These are phyloP conservation scores for Cryphonectria parasitica DNA, from an alignment of 2,329 filamentous ascomycete species.

Conservation along the genomic window DNA sequence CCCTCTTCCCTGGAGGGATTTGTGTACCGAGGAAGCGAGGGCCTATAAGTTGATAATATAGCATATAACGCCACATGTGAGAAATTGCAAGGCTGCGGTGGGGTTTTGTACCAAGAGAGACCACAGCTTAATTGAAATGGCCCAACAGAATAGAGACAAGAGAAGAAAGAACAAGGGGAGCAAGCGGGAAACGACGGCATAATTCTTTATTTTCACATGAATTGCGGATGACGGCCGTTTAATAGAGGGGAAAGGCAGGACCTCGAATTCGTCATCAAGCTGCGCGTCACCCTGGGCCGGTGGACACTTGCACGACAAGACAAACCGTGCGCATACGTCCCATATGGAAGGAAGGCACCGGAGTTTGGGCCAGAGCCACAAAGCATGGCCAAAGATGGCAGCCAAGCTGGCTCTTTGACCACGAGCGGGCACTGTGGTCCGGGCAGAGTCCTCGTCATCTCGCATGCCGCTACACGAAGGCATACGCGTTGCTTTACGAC, in stretches of 20 bases:
- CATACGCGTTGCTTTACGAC: slow-evolving; percentile 1
- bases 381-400: slow-evolving; percentile 4
- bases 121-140: not conserved
- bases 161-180: too few species aligned
- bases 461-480: slow-evolving; percentile 10
- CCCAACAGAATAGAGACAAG: not conserved
- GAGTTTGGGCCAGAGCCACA: not conserved
- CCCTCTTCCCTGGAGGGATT: not conserved
- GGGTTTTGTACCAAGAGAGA: not conserved
- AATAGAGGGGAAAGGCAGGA: not conserved
- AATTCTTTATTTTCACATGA: not conserved
- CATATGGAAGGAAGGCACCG: slow-evolving; percentile 10
- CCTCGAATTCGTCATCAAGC: not conserved
- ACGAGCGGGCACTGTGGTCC: not conserved
- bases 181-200: not conserved
- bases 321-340: not conserved
- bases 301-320: slow-evolving; percentile 1
- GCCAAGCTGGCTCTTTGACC: not conserved
- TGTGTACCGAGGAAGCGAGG: not conserved
- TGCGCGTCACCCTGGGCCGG: not conserved
- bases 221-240: not conserved
- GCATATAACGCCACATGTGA: not conserved
- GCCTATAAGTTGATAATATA: not conserved
- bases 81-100: not conserved
- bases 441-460: slow-evolving; percentile 12